These are phyloP conservation scores for Aspergillus latus DNA, from an alignment of 2,329 filamentous ascomycete genomes.

Conservation along the genomic window DNA sequence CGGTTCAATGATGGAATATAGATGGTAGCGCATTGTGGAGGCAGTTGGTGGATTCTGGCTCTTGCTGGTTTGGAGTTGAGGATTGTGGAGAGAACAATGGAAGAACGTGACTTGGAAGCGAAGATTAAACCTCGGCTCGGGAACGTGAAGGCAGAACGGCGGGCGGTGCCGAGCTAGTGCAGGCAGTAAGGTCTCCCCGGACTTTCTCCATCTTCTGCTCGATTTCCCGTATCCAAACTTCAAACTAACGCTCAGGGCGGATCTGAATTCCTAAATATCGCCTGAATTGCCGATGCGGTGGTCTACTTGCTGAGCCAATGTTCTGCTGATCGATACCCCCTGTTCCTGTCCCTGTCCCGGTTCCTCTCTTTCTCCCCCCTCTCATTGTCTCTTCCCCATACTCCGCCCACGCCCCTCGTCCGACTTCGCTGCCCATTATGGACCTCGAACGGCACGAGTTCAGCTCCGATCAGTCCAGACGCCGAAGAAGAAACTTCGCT, in stretches of 20 bases:
- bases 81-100: too few species aligned
- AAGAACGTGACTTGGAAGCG: background rate
- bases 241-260: background rate
- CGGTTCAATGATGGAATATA: too few species aligned
- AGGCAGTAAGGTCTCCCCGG: slow-evolving; percentile 32
- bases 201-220: slow-evolving; percentile 31
- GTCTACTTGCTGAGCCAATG: slow-evolving; percentile 6
- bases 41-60: too few species aligned
- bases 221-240: slow-evolving; percentile 7
- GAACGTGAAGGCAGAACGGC: background rate
- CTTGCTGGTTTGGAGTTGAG: too few species aligned
- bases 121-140: background rate
- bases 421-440: slow-evolving; percentile 37
- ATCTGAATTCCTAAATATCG: background rate
- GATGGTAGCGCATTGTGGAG: too few species aligned
- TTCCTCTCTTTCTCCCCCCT: background rate
- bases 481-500: slow-evolving; percentile 49
- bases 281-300: background rate
- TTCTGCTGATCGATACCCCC: slow-evolving; percentile 1
- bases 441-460: slow-evolving; percentile 42
- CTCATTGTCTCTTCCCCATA: too few species aligned
- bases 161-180: background rate
- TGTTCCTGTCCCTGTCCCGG: background rate
- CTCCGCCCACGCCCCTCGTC: slow-evolving; percentile 14
- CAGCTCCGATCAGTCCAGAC: slow-evolving; percentile 49